phyloP scores from a whole-genome alignment of 768 basidiomycete genomes.

The Pisolithus marmoratus region DNA sequence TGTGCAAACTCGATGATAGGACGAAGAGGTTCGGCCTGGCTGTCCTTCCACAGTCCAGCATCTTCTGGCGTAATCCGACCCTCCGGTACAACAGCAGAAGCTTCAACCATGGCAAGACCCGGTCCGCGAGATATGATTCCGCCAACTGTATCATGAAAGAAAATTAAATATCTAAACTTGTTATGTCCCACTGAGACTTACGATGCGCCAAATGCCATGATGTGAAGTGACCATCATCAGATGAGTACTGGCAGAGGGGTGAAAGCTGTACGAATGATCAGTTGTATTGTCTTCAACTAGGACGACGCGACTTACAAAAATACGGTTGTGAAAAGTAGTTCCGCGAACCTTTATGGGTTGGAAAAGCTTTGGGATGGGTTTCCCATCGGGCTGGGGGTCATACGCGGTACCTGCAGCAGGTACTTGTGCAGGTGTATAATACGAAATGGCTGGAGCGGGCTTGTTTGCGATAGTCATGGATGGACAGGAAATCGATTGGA shows the following conservation, averaged over 20 bases:
- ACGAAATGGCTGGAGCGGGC: slow-evolving; percentile 37
- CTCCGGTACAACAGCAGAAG: slow-evolving; percentile 54
- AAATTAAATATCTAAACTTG: slow-evolving; percentile 17
- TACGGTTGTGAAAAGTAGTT: slow-evolving; percentile 67
- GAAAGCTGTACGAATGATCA: slow-evolving; percentile 32
- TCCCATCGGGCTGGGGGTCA: slow-evolving; percentile 36
- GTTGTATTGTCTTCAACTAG: not conserved
- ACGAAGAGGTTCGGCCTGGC: slow-evolving; percentile 55
- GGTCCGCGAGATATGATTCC: slow-evolving; percentile 50
- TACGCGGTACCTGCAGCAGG: slow-evolving; percentile 40
- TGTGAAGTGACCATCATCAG: slow-evolving; percentile 67
- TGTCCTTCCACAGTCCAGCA: slow-evolving; percentile 57
- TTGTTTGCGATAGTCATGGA: slow-evolving; percentile 22
- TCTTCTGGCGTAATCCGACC: slow-evolving; percentile 72
- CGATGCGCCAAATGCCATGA: slow-evolving; percentile 86
- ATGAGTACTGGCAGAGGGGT: slow-evolving; percentile 82
- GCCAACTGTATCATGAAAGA: slow-evolving; percentile 18
- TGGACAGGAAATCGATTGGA: not conserved
- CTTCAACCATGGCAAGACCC: slow-evolving; percentile 59
- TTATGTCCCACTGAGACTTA: slow-evolving; percentile 29
- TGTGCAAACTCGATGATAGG: slow-evolving; percentile 74
- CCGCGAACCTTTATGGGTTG: slow-evolving; percentile 56
- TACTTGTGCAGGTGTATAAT: slow-evolving; percentile 43
- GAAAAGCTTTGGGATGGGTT: slow-evolving; percentile 47
- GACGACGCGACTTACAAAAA: slow-evolving; percentile 42